These are phyloP conservation scores for Mucor racemosus DNA, from an alignment of 371 early-diverging fungal genomes.

Conservation along the genomic window DNA sequence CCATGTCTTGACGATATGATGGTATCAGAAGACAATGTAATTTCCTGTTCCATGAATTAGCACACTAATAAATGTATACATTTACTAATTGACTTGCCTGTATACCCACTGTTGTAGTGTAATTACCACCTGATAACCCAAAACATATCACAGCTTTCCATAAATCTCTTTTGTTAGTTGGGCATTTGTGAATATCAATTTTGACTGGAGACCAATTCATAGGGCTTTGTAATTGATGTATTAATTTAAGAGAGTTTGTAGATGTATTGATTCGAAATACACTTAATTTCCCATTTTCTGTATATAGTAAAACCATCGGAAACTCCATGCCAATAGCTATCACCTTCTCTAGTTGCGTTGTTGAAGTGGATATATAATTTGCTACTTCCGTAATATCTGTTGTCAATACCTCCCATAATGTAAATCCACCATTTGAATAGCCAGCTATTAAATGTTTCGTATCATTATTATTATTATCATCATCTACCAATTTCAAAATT, in stretches of 20 bases:
- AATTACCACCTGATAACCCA: slow-evolving; percentile 36
- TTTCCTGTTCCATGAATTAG: slow-evolving; percentile 28
- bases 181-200: slow-evolving; percentile 20
- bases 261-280: slow-evolving; percentile 30
- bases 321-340: slow-evolving; percentile 36
- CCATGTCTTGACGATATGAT: slow-evolving; percentile 40
- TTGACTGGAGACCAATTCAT: slow-evolving; percentile 40
- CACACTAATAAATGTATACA: not conserved
- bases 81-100: slow-evolving; percentile 31
- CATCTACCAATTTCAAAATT: slow-evolving; percentile 29
- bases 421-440: slow-evolving; percentile 49
- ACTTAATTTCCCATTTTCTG: slow-evolving; percentile 29
- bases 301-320: slow-evolving; percentile 42
- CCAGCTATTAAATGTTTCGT: slow-evolving; percentile 41
- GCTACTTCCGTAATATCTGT: slow-evolving; percentile 9
- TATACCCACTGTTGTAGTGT: slow-evolving; percentile 40
- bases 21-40: slow-evolving; percentile 25
- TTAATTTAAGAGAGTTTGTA: slow-evolving; percentile 12
- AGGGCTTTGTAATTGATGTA: slow-evolving; percentile 43
- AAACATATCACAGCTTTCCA: slow-evolving; percentile 46
- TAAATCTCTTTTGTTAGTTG: not conserved
- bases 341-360: slow-evolving; percentile 9
- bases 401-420: slow-evolving; percentile 39
- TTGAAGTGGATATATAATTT: slow-evolving; percentile 18
- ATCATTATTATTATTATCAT: not conserved